phyloP scores from a whole-genome alignment of 2,329 filamentous ascomycete species.

The Aspergillus brunneoviolaceus region DNA sequence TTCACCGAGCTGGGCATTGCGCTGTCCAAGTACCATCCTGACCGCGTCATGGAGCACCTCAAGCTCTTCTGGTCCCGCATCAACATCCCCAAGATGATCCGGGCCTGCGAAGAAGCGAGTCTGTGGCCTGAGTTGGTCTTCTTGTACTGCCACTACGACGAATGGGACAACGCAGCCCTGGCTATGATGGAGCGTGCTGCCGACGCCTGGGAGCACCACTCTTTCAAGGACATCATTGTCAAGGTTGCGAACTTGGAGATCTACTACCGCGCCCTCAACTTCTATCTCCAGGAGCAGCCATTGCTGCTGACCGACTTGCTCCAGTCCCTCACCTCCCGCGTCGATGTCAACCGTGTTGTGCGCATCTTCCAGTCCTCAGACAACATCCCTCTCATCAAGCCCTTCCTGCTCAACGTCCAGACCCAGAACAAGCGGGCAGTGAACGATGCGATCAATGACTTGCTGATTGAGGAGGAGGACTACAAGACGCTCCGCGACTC shows the following conservation, averaged over 20 bases:
- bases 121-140: conserved; percentile 98
- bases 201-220: conserved; percentile 98
- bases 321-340: conserved; percentile 84
- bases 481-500: conserved; percentile 98
- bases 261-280: conserved; percentile 95
- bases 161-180: conserved; percentile 94
- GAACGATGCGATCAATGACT: conserved; percentile 96
- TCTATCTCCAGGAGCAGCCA: conserved; percentile 96
- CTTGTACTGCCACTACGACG: conserved; percentile 97
- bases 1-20: conserved; percentile 93
- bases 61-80: conserved; percentile 98
- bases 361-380: conserved; percentile 99
- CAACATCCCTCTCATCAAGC: conserved; percentile 97
- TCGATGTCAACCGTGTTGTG: conserved; percentile 98
- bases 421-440: conserved; percentile 96
- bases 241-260: conserved; percentile 99
- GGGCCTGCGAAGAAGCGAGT: conserved; percentile 88
- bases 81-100: conserved; percentile 97
- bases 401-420: conserved; percentile 95
- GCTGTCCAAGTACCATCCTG: conserved; percentile 90
- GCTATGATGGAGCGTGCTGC: conserved; percentile 97
- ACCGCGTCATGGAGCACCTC: conserved; percentile 95
- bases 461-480: conserved; percentile 97
- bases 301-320: conserved; percentile 93
- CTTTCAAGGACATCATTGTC: conserved; percentile 97